phyloP scores from a whole-genome alignment of 2,329 filamentous ascomycete genomes.

The Oidium heveae region DNA sequence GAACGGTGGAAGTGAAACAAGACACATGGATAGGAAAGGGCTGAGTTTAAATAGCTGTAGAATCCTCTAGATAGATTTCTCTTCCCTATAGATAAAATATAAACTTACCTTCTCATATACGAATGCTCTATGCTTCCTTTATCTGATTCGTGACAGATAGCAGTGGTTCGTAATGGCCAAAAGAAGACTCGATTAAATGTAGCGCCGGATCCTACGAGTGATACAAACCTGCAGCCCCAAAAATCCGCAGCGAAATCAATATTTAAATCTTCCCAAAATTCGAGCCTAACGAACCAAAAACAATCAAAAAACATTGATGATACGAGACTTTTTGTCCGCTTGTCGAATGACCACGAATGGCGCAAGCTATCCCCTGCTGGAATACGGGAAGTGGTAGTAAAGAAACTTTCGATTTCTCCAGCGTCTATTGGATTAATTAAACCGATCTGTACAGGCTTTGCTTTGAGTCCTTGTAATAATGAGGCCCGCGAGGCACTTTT shows the following conservation, averaged over 20 bases:
- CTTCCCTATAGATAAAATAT: no score
- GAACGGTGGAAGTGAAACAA: no score
- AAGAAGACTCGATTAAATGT: background rate
- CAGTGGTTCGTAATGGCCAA: background rate
- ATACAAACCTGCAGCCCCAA: background rate
- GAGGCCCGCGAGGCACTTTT: constrained; percentile 5
- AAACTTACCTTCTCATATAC: no score
- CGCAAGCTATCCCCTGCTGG: background rate
- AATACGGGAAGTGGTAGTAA: background rate
- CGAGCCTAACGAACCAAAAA: background rate
- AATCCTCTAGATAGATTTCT: no score
- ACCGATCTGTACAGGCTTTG: background rate
- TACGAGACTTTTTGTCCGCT: background rate
- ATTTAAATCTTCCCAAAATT: background rate
- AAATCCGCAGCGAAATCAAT: background rate
- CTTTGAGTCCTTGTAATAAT: background rate
- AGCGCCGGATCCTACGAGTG: background rate
- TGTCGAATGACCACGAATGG: background rate
- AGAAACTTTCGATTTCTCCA: background rate
- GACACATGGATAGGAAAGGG: no score
- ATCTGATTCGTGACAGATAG: no score
- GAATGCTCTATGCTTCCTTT: no score
- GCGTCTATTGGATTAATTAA: background rate
- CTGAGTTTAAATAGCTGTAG: no score
- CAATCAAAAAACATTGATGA: background rate